phyloP scores from a whole-genome alignment of 768 basidiomycete genomes.

The Psilocybe tampanensis region DNA sequence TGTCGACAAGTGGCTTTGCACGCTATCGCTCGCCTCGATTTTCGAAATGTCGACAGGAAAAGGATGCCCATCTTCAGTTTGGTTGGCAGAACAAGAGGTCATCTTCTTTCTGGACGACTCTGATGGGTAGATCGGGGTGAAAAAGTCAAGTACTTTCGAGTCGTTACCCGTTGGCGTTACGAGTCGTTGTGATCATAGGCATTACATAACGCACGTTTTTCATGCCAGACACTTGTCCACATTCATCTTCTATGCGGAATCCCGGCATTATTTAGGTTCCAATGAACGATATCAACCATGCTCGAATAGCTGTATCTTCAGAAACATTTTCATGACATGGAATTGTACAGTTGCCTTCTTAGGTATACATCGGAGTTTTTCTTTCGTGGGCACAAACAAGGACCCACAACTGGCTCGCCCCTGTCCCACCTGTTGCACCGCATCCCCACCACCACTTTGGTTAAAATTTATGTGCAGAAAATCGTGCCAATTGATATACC shows the following conservation, averaged over 20 bases:
- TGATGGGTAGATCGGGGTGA: too few species aligned
- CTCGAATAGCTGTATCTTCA: too few species aligned
- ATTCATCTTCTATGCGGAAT: too few species aligned
- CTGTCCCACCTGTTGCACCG: neutral
- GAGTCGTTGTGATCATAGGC: too few species aligned
- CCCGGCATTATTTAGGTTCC: too few species aligned
- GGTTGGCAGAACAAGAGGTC: neutral
- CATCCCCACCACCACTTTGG: neutral
- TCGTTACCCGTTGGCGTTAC: too few species aligned
- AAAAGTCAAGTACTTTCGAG: too few species aligned
- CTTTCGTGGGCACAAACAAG: constrained; percentile 8
- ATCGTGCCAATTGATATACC: constrained; percentile 57
- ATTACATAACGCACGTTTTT: too few species aligned
- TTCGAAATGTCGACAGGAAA: constrained; percentile 24
- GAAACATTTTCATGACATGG: too few species aligned
- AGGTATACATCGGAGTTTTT: constrained; percentile 14
- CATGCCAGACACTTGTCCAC: too few species aligned
- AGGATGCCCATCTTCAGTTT: neutral
- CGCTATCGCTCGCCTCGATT: constrained; percentile 37
- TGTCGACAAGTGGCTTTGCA: constrained; percentile 48
- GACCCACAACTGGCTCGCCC: constrained; percentile 10
- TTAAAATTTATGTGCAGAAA: constrained; percentile 15
- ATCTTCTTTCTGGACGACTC: neutral
- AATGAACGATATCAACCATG: too few species aligned
- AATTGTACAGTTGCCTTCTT: neutral